Evolutionary conservation across 2,329 filamentous ascomycete species (phyloP).

Genomic region (Rhinocladiella similis): DNA sequence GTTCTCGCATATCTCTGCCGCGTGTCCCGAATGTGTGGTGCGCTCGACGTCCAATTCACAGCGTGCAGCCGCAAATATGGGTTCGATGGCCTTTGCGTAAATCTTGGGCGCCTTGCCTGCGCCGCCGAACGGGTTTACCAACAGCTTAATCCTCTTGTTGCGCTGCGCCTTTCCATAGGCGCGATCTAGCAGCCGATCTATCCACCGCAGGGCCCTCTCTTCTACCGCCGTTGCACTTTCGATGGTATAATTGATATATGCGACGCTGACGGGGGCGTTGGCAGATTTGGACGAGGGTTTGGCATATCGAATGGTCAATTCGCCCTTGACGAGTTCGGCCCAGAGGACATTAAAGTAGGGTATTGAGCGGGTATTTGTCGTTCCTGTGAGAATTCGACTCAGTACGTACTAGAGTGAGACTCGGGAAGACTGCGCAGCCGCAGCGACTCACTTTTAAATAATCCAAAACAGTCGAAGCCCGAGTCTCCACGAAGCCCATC

Average conservation of each 20-base stretch:
- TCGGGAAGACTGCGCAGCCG: neutral
- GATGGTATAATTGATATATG: slow-evolving; percentile 63
- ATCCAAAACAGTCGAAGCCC: slow-evolving; percentile 56
- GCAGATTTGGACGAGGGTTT: slow-evolving; percentile 53
- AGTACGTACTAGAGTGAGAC: too few species aligned
- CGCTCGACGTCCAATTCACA: slow-evolving; percentile 73
- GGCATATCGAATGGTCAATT: slow-evolving; percentile 73
- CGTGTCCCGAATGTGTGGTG: slow-evolving; percentile 74
- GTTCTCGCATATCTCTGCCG: slow-evolving; percentile 70
- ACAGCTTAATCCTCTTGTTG: slow-evolving; percentile 77
- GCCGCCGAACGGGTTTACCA: slow-evolving; percentile 89
- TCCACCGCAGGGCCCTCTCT: slow-evolving; percentile 55
- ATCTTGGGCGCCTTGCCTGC: slow-evolving; percentile 72
- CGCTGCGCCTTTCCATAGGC: slow-evolving; percentile 70
- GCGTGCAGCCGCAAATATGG: slow-evolving; percentile 77
- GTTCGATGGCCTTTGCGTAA: slow-evolving; percentile 74
- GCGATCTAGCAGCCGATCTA: slow-evolving; percentile 62
- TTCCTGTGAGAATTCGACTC: slow-evolving; percentile 36
- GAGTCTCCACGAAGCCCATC: slow-evolving; percentile 16
- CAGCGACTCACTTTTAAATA: slow-evolving; percentile 49
- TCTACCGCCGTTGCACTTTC: slow-evolving; percentile 52
- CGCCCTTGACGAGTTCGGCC: slow-evolving; percentile 64
- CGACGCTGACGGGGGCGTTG: slow-evolving; percentile 56
- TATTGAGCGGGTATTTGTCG: slow-evolving; percentile 59
- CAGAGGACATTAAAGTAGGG: slow-evolving; percentile 83